These are phyloP conservation scores for Aspergillus fijiensis DNA, from an alignment of 2,329 filamentous ascomycete genomes.

Conservation along the genomic window DNA sequence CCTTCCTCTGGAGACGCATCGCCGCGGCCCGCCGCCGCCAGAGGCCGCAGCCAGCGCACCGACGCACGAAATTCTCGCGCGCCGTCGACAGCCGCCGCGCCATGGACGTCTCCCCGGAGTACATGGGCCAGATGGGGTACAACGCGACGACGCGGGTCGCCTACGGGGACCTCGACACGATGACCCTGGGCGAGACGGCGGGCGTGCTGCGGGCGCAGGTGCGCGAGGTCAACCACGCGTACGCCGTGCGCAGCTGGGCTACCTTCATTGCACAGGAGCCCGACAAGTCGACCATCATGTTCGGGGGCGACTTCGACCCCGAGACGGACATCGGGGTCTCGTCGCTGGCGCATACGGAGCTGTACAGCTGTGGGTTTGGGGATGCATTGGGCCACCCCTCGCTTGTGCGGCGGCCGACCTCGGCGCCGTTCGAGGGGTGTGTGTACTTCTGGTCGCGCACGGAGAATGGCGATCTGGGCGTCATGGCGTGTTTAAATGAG, in stretches of 20 bases:
- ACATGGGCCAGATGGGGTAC: constrained; percentile 12
- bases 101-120: constrained; percentile 4
- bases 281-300: constrained; percentile 5
- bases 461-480: neutral
- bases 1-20: constrained; percentile 13
- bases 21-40: neutral
- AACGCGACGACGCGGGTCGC: neutral
- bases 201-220: neutral
- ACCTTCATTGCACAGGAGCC: constrained; percentile 8
- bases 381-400: neutral
- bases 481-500: neutral
- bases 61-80: neutral
- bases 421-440: neutral
- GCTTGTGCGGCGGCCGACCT: neutral
- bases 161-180: neutral
- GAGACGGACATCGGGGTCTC: neutral
- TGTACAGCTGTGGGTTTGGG: neutral
- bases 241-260: constrained; percentile 10
- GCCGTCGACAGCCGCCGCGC: constrained; percentile 8
- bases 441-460: neutral
- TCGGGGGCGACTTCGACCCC: constrained; percentile 1
- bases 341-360: neutral
- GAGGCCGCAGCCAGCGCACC: neutral
- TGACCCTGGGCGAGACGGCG: neutral
- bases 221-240: neutral